These are phyloP conservation scores for Rhamnella rubrinervis DNA, from an alignment of 331 rosid genomes.

Conservation along the genomic window DNA sequence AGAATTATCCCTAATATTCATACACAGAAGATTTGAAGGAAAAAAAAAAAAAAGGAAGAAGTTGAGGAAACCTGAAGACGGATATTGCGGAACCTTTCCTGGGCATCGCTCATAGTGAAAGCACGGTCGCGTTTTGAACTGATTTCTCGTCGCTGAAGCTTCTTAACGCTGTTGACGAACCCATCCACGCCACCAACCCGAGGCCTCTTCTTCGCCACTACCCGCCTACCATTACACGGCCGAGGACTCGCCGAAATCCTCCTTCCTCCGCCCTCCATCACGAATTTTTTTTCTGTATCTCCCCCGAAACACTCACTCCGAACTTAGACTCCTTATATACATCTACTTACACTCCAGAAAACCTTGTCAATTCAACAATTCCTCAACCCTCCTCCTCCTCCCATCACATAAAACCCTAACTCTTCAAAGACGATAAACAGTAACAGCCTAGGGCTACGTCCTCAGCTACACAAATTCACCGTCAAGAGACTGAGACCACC, in stretches of 20 bases:
- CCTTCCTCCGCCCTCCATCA: constrained; percentile 81
- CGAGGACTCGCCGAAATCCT: constrained; percentile 96
- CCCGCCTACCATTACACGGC: constrained; percentile 81
- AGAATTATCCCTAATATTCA: not conserved
- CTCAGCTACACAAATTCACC: too few species aligned
- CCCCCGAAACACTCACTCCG: constrained; percentile 24
- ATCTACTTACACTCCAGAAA: constrained; percentile 2
- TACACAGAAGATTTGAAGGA: not conserved
- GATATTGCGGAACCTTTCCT: constrained; percentile 90
- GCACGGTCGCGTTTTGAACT: constrained; percentile 94
- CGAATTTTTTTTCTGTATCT: constrained; percentile 16
- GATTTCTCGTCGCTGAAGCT: constrained; percentile 97
- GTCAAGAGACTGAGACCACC: too few species aligned
- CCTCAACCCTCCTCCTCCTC: not conserved
- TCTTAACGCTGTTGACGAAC: constrained; percentile 91
- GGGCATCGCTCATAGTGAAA: constrained; percentile 95
- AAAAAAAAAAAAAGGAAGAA: not conserved
- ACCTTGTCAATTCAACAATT: not conserved
- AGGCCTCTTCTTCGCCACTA: constrained; percentile 77
- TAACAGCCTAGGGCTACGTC: too few species aligned
- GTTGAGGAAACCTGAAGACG: constrained; percentile 67
- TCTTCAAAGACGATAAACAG: not conserved
- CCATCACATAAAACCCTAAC: constrained; percentile 19
- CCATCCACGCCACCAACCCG: constrained; percentile 71
- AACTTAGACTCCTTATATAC: constrained; percentile 7